Percentiles rank a stretch among this genome's conserved stretches.
Conservation (phyloP, 2,329 filamentous ascomycete genomes). For the Claviceps purpurea region DNA sequence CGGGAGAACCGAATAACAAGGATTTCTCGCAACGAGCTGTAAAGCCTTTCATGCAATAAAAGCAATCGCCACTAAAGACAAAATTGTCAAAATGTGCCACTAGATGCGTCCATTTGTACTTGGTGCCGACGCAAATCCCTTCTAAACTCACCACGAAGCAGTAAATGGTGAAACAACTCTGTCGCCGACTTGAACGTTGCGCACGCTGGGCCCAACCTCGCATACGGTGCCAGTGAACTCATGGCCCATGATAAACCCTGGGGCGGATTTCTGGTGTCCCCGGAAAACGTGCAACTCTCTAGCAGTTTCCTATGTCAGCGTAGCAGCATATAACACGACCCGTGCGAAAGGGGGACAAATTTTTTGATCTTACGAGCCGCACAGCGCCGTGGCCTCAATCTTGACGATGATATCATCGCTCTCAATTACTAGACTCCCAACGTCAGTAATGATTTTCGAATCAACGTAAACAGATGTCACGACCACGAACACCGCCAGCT, state of each 20-base stretch:
- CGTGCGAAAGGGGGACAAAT: neutral
- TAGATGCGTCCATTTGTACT: neutral
- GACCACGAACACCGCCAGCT: neutral
- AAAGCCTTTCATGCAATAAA: slow-evolving; percentile 67
- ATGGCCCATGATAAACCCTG: slow-evolving; percentile 61
- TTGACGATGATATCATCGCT: slow-evolving; percentile 69
- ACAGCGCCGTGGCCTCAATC: slow-evolving; percentile 71
- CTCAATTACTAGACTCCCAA: slow-evolving; percentile 40
- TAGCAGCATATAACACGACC: neutral
- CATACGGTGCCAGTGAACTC: slow-evolving; percentile 73
- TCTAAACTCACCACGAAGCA: slow-evolving; percentile 49
- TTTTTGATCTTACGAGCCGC: slow-evolving; percentile 57
- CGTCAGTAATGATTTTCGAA: neutral
- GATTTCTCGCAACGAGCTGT: slow-evolving; percentile 64
- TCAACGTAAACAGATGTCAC: neutral
- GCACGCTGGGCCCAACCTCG: slow-evolving; percentile 53
- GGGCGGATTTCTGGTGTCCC: slow-evolving; percentile 58
- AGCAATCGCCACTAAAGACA: slow-evolving; percentile 45
- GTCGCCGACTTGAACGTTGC: slow-evolving; percentile 58
- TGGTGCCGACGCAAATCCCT: neutral
- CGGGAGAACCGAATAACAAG: slow-evolving; percentile 54
- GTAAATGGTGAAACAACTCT: slow-evolving; percentile 76
- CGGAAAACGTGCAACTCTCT: slow-evolving; percentile 81
- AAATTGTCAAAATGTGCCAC: neutral
- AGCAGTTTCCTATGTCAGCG: neutral